Evolutionary conservation across 179 eudicot species (phyloP).

Genomic region (Spinacia oleracea): DNA sequence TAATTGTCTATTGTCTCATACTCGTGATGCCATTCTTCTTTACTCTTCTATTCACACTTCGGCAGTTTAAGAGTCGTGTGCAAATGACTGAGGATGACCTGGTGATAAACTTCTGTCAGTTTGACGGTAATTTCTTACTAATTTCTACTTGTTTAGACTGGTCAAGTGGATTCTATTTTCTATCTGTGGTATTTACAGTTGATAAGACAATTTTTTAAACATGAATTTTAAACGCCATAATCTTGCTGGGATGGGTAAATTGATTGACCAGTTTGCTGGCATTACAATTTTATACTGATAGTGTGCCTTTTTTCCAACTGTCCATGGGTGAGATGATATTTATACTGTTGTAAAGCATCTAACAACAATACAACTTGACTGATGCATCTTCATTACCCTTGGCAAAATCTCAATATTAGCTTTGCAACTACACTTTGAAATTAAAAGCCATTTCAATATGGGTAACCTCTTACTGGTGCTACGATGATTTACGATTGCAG

Average conservation of each 20-base stretch:
- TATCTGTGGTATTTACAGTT: not conserved
- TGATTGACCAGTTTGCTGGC: not conserved
- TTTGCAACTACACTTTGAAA: not conserved
- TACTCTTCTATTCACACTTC: not conserved
- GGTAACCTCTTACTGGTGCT: not conserved
- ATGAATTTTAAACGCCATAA: not conserved
- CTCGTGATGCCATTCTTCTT: not conserved
- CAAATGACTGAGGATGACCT: conserved; percentile 90
- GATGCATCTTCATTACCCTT: not conserved
- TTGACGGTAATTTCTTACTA: conserved; percentile 65
- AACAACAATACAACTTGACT: not conserved
- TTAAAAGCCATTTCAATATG: not conserved
- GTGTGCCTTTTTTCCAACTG: too few species aligned
- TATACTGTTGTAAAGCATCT: not conserved
- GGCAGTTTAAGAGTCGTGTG: conserved; percentile 61
- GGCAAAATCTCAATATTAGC: not conserved
- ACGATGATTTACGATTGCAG: conserved; percentile 32
- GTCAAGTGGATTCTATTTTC: not conserved
- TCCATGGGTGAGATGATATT: too few species aligned
- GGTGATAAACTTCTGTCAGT: conserved; percentile 78
- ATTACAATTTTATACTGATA: too few species aligned
- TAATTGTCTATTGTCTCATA: conserved; percentile 2
- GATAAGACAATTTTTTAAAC: not conserved
- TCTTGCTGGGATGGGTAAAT: not conserved
- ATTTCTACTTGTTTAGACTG: not conserved